Evolutionary conservation across 2,329 filamentous ascomycete genomes (phyloP), one percentile per base, ranked within the genome.

Genomic region (Exophiala bonariae): DNA sequence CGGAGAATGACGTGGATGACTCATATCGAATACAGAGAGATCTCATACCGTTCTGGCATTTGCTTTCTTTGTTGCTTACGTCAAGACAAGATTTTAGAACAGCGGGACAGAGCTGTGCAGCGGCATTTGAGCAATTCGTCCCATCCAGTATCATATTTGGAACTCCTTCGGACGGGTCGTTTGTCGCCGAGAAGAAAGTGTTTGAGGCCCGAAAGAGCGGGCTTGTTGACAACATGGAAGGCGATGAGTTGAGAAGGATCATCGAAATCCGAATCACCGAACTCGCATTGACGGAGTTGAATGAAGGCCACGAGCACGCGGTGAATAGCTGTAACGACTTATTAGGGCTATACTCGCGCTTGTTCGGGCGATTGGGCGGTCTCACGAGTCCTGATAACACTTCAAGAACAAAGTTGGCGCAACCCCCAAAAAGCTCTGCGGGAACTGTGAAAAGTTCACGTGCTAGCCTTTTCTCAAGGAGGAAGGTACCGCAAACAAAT

Each of bases 181-280:
- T n/a, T 39, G 35, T 33, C 16, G 44, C 41, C 19, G 35, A 44
- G 31, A 61, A 65, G 38, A 39, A 22, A n/a, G 17, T 9, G 56
- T 14, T 40, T 38, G 16, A 46, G 45, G 55, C 55, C 47, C 19
- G 65, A 61, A 41, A 49, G 20, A n/a, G 57, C 58, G 54, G 82
- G 3, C 63, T 88, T 37, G 78, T 95, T 1, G 86, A 92, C 56
- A 82, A 87, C 35, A 88, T 96, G 82, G 86, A 89, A 53, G 81
- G 84, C 48, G 81, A 83, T 19, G 91, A 97, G 63, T 95, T 90
- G 63, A 88, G 91, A 65, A 81, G 82, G 39, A 85, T 99, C 33
- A 70, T 99, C n/a, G 88, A 97, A 66, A 83, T 96, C 52, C 95
- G 95, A 66, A 95, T 97, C 81, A 96, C 92, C 9, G 91, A 97